Percentiles rank a stretch among this genome's conserved stretches.
phyloP scores from a whole-genome alignment of 129 eudicot species.

The Helichrysum umbraculigerum region DNA sequence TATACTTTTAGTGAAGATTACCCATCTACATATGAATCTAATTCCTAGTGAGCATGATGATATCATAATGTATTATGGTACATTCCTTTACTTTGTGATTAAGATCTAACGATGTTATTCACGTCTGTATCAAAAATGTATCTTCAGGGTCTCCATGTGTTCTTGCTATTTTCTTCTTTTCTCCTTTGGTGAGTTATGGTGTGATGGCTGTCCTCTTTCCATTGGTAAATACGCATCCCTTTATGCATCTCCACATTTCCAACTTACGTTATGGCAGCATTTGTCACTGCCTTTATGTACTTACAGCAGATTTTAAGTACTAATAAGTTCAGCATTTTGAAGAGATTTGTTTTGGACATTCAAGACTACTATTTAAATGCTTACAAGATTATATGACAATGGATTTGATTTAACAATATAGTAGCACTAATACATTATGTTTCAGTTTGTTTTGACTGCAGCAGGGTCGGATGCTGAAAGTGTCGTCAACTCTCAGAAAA shows the following conservation, averaged over 20 bases:
- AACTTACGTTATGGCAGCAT: neutral
- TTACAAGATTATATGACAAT: slow-evolving; percentile 5
- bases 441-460: slow-evolving; percentile 91
- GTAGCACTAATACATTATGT: slow-evolving; percentile 26
- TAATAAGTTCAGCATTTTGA: neutral
- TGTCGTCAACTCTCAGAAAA: slow-evolving; percentile 53
- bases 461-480: slow-evolving; percentile 90
- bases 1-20: neutral
- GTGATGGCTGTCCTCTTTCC: slow-evolving; percentile 96
- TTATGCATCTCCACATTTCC: neutral
- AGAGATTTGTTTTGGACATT: neutral
- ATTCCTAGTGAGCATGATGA: neutral
- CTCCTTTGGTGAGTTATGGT: slow-evolving; percentile 92
- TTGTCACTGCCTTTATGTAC: neutral
- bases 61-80: neutral
- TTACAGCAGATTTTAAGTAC: neutral
- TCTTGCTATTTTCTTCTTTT: slow-evolving; percentile 72
- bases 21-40: neutral
- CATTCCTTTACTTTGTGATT: neutral
- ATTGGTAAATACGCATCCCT: slow-evolving; percentile 51
- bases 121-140: slow-evolving; percentile 6
- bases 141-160: slow-evolving; percentile 90
- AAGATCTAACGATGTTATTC: slow-evolving; percentile 3
- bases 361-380: neutral
- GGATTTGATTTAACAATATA: neutral